These are phyloP conservation scores for Paraphoma chrysanthemicola DNA, from an alignment of 2,329 filamentous ascomycete species.

Conservation along the genomic window DNA sequence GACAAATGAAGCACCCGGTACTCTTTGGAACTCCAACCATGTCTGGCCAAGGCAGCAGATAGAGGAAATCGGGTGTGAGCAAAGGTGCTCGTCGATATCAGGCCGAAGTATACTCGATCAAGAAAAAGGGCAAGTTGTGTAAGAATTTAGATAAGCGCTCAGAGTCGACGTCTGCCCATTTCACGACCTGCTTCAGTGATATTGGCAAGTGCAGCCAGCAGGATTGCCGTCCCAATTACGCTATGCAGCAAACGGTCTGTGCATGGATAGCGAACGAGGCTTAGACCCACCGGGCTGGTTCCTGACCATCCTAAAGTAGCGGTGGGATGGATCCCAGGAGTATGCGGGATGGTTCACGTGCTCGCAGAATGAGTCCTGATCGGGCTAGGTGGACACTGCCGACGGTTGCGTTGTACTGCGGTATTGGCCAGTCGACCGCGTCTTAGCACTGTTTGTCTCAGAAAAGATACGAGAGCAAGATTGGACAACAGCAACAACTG, in stretches of 20 bases:
- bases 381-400: constrained; percentile 7
- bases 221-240: constrained; percentile 10
- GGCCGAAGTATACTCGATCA: neutral
- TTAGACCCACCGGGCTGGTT: constrained; percentile 15
- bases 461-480: neutral
- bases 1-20: constrained; percentile 41
- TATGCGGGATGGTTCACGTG: constrained; percentile 21
- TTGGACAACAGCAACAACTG: neutral
- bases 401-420: neutral
- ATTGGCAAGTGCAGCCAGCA: constrained; percentile 5
- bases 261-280: constrained; percentile 11
- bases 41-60: neutral
- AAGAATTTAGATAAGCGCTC: neutral
- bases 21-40: constrained; percentile 47
- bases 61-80: neutral
- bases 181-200: neutral
- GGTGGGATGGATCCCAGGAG: constrained; percentile 12
- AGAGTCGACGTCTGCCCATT: neutral
- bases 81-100: neutral
- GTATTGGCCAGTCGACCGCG: neutral
- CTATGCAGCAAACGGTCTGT: constrained; percentile 10
- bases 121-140: neutral
- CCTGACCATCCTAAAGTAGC: constrained; percentile 13
- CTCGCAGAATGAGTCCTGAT: constrained; percentile 27
- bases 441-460: neutral